These are phyloP conservation scores for Kluyveromyces siamensis DNA, from an alignment of 805 yeast species.

Conservation along the genomic window DNA sequence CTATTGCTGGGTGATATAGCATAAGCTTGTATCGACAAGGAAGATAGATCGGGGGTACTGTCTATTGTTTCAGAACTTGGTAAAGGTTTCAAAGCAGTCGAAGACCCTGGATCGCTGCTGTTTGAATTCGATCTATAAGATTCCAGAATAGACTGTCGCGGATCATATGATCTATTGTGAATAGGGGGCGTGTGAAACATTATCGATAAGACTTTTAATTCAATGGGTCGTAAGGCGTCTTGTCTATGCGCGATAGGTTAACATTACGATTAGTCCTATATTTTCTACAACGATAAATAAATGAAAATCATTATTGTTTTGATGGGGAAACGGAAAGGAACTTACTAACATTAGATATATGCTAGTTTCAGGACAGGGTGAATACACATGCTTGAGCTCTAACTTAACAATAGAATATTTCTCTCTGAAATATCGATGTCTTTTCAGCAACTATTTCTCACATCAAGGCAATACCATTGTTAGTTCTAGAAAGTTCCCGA, in stretches of 20 bases:
- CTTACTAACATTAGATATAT: too few relatives aligned
- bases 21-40: slow-evolving; percentile 7
- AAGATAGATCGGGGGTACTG: slow-evolving; percentile 3
- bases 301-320: neutral
- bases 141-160: slow-evolving; percentile 19
- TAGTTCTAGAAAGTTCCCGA: neutral
- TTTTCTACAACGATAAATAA: too few relatives aligned
- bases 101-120: neutral
- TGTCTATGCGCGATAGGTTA: neutral
- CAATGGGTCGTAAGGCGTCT: neutral
- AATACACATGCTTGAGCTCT: neutral
- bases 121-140: slow-evolving; percentile 12
- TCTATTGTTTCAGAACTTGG: neutral
- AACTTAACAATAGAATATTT: too few relatives aligned
- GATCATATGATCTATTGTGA: slow-evolving; percentile 19
- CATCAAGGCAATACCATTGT: too few relatives aligned
- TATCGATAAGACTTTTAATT: neutral
- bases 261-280: neutral
- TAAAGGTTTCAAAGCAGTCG: neutral
- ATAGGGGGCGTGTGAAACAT: slow-evolving; percentile 24
- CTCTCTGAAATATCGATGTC: neutral
- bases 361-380: neutral
- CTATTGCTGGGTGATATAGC: slow-evolving; percentile 7
- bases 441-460: neutral
- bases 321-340: neutral